phyloP scores from a whole-genome alignment of 2,329 filamentous ascomycete species.

The Aureobasidium pullulans region DNA sequence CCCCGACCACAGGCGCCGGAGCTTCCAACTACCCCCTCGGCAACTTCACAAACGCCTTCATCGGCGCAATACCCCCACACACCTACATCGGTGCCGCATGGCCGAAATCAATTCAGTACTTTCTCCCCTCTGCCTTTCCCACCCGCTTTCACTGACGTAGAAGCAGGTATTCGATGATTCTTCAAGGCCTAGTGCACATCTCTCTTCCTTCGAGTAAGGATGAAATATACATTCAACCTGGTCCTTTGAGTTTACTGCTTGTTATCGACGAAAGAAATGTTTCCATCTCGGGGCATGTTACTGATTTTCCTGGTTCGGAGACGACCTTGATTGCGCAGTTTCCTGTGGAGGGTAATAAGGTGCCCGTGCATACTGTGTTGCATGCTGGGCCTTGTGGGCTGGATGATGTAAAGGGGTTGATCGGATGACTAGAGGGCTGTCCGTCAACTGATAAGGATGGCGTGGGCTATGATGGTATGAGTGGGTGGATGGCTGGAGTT shows the following conservation, averaged over 20 bases:
- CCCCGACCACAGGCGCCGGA: background rate
- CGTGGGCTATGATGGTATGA: background rate
- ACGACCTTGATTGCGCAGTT: background rate
- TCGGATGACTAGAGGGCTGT: background rate
- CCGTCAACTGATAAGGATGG: no score
- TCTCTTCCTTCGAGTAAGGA: background rate
- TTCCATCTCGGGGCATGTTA: background rate
- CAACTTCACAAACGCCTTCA: constrained; percentile 2
- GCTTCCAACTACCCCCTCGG: constrained; percentile 5
- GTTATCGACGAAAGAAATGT: background rate
- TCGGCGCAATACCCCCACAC: constrained; percentile 3
- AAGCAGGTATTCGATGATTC: background rate
- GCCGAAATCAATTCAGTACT: background rate
- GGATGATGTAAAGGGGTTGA: background rate
- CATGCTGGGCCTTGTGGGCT: background rate
- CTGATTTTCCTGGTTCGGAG: constrained; percentile 1
- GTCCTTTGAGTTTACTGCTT: background rate
- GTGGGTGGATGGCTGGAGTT: background rate
- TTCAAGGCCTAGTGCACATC: constrained; percentile 1
- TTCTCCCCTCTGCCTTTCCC: background rate
- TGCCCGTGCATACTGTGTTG: background rate
- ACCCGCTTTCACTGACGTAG: background rate
- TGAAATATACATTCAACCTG: background rate
- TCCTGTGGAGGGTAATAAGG: background rate
- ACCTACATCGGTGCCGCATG: constrained; percentile 3